Conservation (phyloP, 805 yeast genomes). For the Saccharomycopsis amapae region DNA sequence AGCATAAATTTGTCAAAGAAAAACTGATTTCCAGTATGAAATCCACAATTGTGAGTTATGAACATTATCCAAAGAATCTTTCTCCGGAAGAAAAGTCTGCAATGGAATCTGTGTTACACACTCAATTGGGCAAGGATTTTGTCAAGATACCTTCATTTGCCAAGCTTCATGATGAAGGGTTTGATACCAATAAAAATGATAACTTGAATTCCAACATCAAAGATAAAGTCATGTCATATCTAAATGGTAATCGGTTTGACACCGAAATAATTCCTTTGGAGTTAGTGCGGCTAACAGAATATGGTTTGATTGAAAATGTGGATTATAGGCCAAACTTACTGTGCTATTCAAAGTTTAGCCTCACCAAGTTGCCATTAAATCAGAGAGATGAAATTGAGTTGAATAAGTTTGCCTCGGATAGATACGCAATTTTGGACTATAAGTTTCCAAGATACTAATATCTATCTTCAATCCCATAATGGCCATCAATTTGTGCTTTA, state of each 20-base stretch:
- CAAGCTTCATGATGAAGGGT: neutral
- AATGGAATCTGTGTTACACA: no score
- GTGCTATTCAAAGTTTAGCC: neutral
- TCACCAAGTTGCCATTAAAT: neutral
- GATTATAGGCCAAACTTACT: slow-evolving; percentile 6
- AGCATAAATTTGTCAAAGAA: neutral
- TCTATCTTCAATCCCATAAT: neutral
- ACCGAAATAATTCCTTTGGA: slow-evolving; percentile 1
- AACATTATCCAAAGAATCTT: slow-evolving; percentile 3
- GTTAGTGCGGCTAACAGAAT: neutral
- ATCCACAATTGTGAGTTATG: neutral
- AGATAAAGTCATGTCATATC: neutral
- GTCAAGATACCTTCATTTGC: neutral
- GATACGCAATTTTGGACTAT: neutral
- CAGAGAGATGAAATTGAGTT: neutral
- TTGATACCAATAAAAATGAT: neutral
- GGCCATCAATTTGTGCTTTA: no score
- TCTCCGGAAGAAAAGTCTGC: neutral
- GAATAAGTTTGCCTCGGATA: neutral
- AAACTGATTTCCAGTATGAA: neutral
- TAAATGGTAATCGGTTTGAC: neutral
- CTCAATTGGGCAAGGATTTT: neutral
- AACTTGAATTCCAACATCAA: neutral
- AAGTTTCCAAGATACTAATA: neutral
- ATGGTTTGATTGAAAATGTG: slow-evolving; percentile 4